Base-by-base conservation (phyloP, 345 rosid species). In the Salix viminalis region DNA sequence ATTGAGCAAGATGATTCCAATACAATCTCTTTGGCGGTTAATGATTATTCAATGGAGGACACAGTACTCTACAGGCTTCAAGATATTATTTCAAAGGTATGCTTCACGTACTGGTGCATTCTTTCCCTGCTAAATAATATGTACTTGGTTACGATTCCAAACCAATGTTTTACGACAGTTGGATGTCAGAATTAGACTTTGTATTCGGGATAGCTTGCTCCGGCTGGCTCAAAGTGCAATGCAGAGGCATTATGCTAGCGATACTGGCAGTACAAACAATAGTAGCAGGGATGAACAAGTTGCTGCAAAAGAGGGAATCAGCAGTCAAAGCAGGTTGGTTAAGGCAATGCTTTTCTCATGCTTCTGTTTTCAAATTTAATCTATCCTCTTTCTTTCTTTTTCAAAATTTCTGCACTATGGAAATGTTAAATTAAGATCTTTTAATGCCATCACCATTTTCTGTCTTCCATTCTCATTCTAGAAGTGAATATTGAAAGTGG, bases 191-290 rank as follows among this genome's bases (percentile, higher is more conserved):
- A 81, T 83, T 75, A 87, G 97, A 89, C 87, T 91, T 56, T 88
- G 91, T 76, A 89, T 92, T 32, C 88, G 99, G 42, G 97, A 91
- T 88, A 96, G 99, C 94, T 91, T 96, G 91, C 89, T 86, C 88
- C 94, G 97, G 83, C 79, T 96, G 88, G 95, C 97, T 78, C 94
- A 91, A 86, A 91, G 91, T 79, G 94, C 97, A n/a, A 75, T 78
- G 82, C 91, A 87, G 77, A 91, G 98, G 89, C 92, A 91, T 82
- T 80, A 77, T 70, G 78, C 88, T 46, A 77, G 85, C 79, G 90
- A 87, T 80, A 77, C 88, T 61, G 77, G 86, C 78, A 87, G 90
- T 80, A 83, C 82, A 70, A 87, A 83, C 79, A 89, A 79, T 79
- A 65, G 80, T 85, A 72, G 87, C 79, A 84, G 84, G 84, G 89